Conservation (phyloP, 495 filamentous ascomycete species). For the Elasticomyces elasticus region DNA sequence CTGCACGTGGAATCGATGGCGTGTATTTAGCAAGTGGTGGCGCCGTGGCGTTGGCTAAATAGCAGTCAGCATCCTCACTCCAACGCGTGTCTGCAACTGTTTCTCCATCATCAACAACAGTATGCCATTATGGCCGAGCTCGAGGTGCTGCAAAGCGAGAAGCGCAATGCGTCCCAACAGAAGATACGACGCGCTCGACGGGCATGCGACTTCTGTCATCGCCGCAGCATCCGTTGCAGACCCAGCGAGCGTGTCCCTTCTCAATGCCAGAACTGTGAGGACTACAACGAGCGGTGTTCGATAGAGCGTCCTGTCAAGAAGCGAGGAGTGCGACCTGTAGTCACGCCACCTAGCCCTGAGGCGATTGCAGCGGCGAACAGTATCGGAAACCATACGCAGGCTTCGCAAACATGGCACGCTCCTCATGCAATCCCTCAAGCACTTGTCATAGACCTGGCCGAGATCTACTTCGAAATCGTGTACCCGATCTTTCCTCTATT, state of each 20-base stretch:
- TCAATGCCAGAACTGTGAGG: conserved; percentile 11
- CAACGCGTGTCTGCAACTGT: too few species aligned
- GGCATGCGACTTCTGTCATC: conserved; percentile 9
- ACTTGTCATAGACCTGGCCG: conserved; percentile 15
- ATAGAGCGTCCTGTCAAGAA: not conserved
- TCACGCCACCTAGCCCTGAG: not conserved
- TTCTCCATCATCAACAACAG: too few species aligned
- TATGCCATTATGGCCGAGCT: too few species aligned
- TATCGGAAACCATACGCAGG: not conserved
- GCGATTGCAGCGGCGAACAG: not conserved
- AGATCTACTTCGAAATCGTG: conserved; percentile 39
- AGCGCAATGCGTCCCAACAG: not conserved
- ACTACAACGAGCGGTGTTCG: conserved; percentile 6
- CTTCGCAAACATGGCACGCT: not conserved
- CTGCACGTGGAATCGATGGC: too few species aligned
- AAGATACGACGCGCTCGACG: conserved; percentile 1
- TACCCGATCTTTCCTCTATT: conserved; percentile 42
- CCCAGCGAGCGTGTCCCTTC: not conserved
- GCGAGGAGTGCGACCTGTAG: not conserved
- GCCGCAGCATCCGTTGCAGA: conserved; percentile 4
- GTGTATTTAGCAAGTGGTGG: too few species aligned
- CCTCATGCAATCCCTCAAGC: not conserved
- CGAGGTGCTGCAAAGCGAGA: too few species aligned
- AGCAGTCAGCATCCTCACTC: too few species aligned
- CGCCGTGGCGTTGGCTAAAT: too few species aligned